phyloP scores from a whole-genome alignment of 305 asterid genomes.

The Fraxinus albicans region DNA sequence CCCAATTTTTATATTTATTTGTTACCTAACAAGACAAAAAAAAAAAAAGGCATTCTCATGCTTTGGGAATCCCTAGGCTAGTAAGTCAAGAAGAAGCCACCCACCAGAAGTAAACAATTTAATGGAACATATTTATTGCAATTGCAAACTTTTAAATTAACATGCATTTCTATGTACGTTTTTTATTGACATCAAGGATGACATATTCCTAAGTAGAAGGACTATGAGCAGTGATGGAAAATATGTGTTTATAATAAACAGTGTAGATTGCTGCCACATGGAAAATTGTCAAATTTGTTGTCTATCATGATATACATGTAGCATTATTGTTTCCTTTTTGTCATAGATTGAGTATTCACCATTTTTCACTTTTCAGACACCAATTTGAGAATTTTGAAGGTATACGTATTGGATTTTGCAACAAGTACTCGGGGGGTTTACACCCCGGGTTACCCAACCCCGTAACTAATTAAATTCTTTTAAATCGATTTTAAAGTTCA shows the following conservation, averaged over 20 bases:
- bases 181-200: too few relatives aligned
- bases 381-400: too few relatives aligned
- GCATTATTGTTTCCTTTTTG: slow-evolving; percentile 7
- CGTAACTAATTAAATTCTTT: too few relatives aligned
- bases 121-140: slow-evolving; percentile 26
- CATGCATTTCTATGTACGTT: neutral
- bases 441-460: too few relatives aligned
- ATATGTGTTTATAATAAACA: too few relatives aligned
- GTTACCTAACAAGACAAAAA: slow-evolving; percentile 43
- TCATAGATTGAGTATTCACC: neutral
- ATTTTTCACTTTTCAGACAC: neutral
- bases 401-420: too few relatives aligned
- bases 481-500: neutral
- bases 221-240: too few relatives aligned
- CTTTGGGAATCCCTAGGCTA: slow-evolving; percentile 31
- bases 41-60: slow-evolving; percentile 27
- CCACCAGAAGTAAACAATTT: slow-evolving; percentile 21
- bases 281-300: too few relatives aligned
- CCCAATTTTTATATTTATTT: neutral
- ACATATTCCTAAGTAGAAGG: too few relatives aligned
- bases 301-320: too few relatives aligned
- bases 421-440: too few relatives aligned
- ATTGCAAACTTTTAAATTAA: slow-evolving; percentile 15
- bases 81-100: slow-evolving; percentile 15
- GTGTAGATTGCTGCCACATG: too few relatives aligned